Conservation (phyloP, 306 rosid species). For the Clitoria ternatea region DNA sequence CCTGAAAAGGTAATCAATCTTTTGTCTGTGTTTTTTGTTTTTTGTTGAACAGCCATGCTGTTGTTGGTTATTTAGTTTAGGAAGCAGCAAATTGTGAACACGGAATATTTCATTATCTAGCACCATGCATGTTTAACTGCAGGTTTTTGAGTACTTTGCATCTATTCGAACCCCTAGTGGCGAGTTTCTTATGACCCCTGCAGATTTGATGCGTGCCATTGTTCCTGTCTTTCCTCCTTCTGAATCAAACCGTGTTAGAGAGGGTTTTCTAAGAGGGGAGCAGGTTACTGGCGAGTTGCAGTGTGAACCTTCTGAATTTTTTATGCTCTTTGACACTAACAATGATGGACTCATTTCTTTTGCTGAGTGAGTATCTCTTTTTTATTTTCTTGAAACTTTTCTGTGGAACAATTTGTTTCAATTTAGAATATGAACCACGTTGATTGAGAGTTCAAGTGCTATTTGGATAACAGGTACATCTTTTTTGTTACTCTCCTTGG, state of each 20-base stretch:
- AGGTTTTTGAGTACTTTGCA: slow-evolving; percentile 79
- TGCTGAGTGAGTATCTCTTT: slow-evolving; percentile 46
- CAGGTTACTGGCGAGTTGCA: slow-evolving; percentile 43
- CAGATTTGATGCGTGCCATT: slow-evolving; percentile 69
- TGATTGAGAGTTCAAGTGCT: background rate
- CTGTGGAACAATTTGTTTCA: background rate
- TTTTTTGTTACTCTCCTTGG: slow-evolving; percentile 76
- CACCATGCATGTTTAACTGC: background rate
- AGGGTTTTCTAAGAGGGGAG: slow-evolving; percentile 68
- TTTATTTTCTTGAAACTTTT: slow-evolving; percentile 3
- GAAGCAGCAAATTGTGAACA: background rate
- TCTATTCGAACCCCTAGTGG: slow-evolving; percentile 37
- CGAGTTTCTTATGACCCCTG: slow-evolving; percentile 61
- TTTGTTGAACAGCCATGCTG: background rate
- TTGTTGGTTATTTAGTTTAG: background rate
- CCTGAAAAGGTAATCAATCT: slow-evolving; percentile 57
- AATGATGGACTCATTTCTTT: slow-evolving; percentile 84
- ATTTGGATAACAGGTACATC: slow-evolving; percentile 47
- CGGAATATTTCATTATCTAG: background rate
- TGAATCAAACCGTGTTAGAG: slow-evolving; percentile 62
- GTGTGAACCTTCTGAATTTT: slow-evolving; percentile 60
- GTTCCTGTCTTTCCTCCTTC: slow-evolving; percentile 79
- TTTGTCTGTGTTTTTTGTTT: background rate
- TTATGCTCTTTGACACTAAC: slow-evolving; percentile 82
- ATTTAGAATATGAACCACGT: background rate